Evolutionary conservation across 257 asterid species (phyloP).

Genomic region (Coffea canephora): DNA sequence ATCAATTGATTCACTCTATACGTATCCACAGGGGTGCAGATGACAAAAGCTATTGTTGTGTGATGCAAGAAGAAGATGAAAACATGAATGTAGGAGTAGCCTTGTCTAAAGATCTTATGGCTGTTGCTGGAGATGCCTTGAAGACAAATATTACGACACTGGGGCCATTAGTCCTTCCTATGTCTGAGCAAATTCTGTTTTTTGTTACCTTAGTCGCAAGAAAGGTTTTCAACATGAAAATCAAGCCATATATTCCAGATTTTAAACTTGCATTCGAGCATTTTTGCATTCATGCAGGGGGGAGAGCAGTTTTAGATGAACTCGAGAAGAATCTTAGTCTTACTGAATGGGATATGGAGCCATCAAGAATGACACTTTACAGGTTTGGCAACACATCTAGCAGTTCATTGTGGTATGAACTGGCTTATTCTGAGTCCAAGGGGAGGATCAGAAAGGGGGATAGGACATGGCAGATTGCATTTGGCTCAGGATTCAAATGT

Average conservation of each 20-base stretch:
- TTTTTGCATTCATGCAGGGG: slow-evolving; percentile 56
- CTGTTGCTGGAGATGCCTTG: slow-evolving; percentile 51
- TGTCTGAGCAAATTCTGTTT: slow-evolving; percentile 58
- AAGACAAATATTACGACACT: slow-evolving; percentile 44
- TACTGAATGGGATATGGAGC: slow-evolving; percentile 51
- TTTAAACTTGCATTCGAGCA: slow-evolving; percentile 52
- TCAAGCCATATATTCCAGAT: slow-evolving; percentile 46
- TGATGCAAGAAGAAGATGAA: slow-evolving; percentile 58
- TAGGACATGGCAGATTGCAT: slow-evolving; percentile 54
- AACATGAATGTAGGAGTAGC: slow-evolving; percentile 31
- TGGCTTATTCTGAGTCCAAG: slow-evolving; percentile 49
- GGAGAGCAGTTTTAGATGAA: slow-evolving; percentile 47
- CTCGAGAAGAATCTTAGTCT: slow-evolving; percentile 44
- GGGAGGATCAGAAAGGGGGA: slow-evolving; percentile 50
- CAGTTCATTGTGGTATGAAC: slow-evolving; percentile 51
- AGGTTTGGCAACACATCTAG: slow-evolving; percentile 55
- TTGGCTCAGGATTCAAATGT: slow-evolving; percentile 58
- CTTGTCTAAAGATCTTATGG: slow-evolving; percentile 49
- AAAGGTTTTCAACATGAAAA: slow-evolving; percentile 43
- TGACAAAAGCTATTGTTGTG: slow-evolving; percentile 53
- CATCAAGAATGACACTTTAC: slow-evolving; percentile 53
- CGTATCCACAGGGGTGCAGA: slow-evolving; percentile 68
- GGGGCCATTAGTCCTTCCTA: slow-evolving; percentile 58
- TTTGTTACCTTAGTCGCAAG: slow-evolving; percentile 44
- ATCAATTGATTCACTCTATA: slow-evolving; percentile 55